Base-by-base conservation (phyloP, 2,329 filamentous ascomycete species). In the Mariannaea sp. region DNA sequence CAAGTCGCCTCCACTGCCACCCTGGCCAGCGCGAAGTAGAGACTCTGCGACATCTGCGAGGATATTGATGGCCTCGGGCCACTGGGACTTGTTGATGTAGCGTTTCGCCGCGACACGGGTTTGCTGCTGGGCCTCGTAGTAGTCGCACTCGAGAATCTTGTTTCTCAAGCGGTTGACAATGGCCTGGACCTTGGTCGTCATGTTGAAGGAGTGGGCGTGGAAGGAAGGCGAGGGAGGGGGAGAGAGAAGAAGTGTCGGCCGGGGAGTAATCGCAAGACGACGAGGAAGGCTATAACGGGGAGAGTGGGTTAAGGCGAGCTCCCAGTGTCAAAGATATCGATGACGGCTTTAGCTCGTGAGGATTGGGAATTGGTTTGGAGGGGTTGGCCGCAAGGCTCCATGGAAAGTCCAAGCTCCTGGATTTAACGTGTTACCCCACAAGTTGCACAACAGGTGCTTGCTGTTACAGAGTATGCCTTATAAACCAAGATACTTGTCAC, bases 91-190 rank as follows among this genome's bases (percentile, higher is more conserved):
- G 77, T 97, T 97, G 72, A 93, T 86, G 77, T 99, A 96, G 53
- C 95, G 92, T 32, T 91, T 88, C 56, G 92, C 92, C 64, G 97
- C 93, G 49, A 97, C 92, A 58, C 94, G 91, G 62, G 96, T 90
- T 78, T 99, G 94, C 75, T 99, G 94, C 76, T 97, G 93, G 53
- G 94, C 94, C 82, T 99, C 94, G 78, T 99, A 99, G 81, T 85
- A 97, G 71, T 94, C 88, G 68, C 92, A 93, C 73, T 95, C 91
- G 62, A 85, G 80, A 73, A 96, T 96, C 74, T 91, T 93, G 74
- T 89, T 80, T 76, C 93, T 89, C 71, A 97, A 86, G 20, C 82
- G 80, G 52, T 78, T 70, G 64, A 85, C 83, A 71, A 85, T 85
- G 39, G 71, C 70, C 36, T 75, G 71, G 61, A 74, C 73, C 59